phyloP scores from a whole-genome alignment of 805 yeast species.

The Pichia occidentalis region DNA sequence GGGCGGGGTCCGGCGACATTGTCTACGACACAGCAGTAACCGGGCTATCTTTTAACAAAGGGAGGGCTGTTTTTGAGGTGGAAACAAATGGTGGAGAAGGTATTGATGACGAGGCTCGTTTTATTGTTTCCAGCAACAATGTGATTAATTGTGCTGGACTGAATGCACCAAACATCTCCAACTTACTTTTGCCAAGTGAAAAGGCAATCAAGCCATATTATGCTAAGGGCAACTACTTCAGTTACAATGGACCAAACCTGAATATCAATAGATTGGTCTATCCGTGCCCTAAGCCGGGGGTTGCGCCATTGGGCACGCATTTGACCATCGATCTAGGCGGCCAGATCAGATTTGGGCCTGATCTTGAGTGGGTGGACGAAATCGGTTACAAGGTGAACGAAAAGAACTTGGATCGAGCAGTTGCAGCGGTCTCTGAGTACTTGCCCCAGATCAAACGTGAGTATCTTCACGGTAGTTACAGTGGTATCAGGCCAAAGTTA shows the following conservation, averaged over 20 bases:
- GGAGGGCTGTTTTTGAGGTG: constrained; percentile 25
- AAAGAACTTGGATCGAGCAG: constrained; percentile 47
- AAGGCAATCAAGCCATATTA: constrained; percentile 47
- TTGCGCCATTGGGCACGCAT: constrained; percentile 82
- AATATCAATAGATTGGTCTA: constrained; percentile 55
- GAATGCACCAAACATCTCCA: constrained; percentile 64
- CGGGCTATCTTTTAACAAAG: constrained; percentile 29
- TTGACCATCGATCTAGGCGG: constrained; percentile 79
- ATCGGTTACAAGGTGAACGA: constrained; percentile 43
- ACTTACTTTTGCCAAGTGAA: constrained; percentile 57
- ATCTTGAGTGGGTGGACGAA: constrained; percentile 67
- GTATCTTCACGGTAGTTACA: constrained; percentile 58
- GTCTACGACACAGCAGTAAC: constrained; percentile 57
- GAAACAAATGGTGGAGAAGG: constrained; percentile 23
- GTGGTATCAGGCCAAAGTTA: constrained; percentile 83
- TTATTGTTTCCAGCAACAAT: constrained; percentile 43
- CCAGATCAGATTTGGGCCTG: constrained; percentile 80
- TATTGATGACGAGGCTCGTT: constrained; percentile 23
- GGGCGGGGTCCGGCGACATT: constrained; percentile 49
- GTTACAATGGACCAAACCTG: constrained; percentile 34
- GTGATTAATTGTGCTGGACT: constrained; percentile 79
- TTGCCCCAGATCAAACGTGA: constrained; percentile 50
- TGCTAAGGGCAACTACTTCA: constrained; percentile 82
- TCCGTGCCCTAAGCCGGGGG: constrained; percentile 70
- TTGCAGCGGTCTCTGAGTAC: constrained; percentile 51